Percentiles rank a stretch among this genome's conserved stretches.
Evolutionary conservation across 2,329 filamentous ascomycete species (phyloP).

Genomic region (Alternaria sp.): DNA sequence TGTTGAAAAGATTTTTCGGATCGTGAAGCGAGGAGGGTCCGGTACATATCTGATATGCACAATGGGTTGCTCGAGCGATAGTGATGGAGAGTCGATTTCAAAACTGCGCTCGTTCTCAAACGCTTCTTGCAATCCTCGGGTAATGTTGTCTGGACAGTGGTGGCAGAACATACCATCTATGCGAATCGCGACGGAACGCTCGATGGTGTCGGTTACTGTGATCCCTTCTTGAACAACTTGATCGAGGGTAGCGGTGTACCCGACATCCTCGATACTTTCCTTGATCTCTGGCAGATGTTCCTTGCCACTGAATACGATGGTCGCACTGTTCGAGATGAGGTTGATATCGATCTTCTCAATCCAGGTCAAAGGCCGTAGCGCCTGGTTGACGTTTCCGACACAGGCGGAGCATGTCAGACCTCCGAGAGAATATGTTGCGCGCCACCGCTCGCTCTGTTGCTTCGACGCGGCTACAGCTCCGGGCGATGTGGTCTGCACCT

Average conservation of each 20-base stretch:
- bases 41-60: conserved; percentile 75
- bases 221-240: conserved; percentile 25
- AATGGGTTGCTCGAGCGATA: conserved; percentile 66
- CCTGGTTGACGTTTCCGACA: conserved; percentile 56
- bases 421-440: conserved; percentile 57
- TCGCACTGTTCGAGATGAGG: conserved; percentile 58
- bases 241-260: conserved; percentile 51
- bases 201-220: background rate
- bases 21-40: conserved; percentile 70
- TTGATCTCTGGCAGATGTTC: conserved; percentile 54
- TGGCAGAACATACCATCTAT: conserved; percentile 56
- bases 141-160: conserved; percentile 58
- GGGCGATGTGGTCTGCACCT: conserved; percentile 6
- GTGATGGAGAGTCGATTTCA: conserved; percentile 62
- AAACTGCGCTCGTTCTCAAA: conserved; percentile 55
- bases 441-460: conserved; percentile 37
- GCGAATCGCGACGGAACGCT: conserved; percentile 44
- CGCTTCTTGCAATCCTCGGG: conserved; percentile 58
- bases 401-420: conserved; percentile 67
- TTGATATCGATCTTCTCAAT: conserved; percentile 58
- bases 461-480: background rate
- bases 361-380: conserved; percentile 54
- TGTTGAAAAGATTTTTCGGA: conserved; percentile 73
- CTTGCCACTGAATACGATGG: conserved; percentile 56
- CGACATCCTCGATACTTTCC: conserved; percentile 57